Percentiles rank a stretch among this genome's conserved stretches.
Evolutionary conservation across 495 filamentous ascomycete genomes (phyloP).

Genomic region (Astrocystis sublimbata): DNA sequence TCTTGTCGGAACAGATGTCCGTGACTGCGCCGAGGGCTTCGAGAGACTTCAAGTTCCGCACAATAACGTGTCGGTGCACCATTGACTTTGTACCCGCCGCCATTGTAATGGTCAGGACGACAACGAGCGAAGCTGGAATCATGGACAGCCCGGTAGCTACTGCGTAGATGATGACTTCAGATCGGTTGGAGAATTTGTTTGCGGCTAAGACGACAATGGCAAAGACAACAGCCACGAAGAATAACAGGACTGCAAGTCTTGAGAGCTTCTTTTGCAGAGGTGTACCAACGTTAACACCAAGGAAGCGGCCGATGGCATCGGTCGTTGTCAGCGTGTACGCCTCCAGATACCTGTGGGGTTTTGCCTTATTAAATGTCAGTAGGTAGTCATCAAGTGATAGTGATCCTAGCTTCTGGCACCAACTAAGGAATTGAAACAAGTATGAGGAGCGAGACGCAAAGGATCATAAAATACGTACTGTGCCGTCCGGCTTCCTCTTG

Average conservation of each 20-base stretch:
- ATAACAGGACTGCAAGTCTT: slow-evolving; percentile 51
- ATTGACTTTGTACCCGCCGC: slow-evolving; percentile 54
- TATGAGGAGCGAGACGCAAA: too few species aligned
- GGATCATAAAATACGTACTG: too few species aligned
- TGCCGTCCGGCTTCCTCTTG: slow-evolving; percentile 58
- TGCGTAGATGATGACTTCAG: slow-evolving; percentile 55
- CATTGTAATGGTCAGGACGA: slow-evolving; percentile 59
- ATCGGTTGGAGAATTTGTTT: slow-evolving; percentile 45
- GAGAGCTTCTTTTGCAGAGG: slow-evolving; percentile 55
- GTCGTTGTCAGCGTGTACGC: slow-evolving; percentile 66
- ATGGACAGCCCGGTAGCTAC: slow-evolving; percentile 62
- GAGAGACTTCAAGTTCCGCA: slow-evolving; percentile 52
- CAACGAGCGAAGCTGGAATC: slow-evolving; percentile 55
- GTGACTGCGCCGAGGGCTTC: slow-evolving; percentile 68
- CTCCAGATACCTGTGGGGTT: slow-evolving; percentile 66
- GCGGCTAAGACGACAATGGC: slow-evolving; percentile 53
- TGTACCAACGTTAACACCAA: slow-evolving; percentile 65
- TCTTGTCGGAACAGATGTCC: slow-evolving; percentile 74
- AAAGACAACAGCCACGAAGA: slow-evolving; percentile 50
- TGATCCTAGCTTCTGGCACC: too few species aligned
- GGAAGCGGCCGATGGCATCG: slow-evolving; percentile 68
- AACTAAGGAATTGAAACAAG: too few species aligned
- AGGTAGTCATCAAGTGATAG: too few species aligned
- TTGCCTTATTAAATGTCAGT: too few species aligned
- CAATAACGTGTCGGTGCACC: slow-evolving; percentile 52